phyloP scores from a whole-genome alignment of 2,329 filamentous ascomycete species.

The Botryotinia calthae region DNA sequence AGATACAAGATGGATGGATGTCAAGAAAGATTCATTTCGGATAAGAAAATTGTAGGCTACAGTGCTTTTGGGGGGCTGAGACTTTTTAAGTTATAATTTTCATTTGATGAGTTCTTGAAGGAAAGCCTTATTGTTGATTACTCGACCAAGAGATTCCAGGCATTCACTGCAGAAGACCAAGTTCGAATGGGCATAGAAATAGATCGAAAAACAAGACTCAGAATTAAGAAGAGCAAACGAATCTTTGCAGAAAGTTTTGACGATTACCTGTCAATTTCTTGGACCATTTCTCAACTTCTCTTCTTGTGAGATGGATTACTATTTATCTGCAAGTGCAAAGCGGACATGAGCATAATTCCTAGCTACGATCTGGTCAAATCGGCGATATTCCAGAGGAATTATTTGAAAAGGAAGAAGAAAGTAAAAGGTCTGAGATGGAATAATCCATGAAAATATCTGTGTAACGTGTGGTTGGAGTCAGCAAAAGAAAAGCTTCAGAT shows the following conservation, averaged over 20 bases:
- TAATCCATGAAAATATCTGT: neutral
- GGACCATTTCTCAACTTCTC: neutral
- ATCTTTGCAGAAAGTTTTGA: neutral
- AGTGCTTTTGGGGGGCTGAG: neutral
- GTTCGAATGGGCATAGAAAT: neutral
- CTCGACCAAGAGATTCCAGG: neutral
- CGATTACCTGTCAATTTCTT: neutral
- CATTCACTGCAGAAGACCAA: slow-evolving; percentile 2
- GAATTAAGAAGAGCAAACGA: neutral
- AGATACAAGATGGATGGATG: neutral
- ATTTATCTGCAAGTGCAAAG: neutral
- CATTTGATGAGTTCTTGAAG: neutral
- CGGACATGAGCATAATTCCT: neutral
- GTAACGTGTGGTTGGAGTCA: neutral
- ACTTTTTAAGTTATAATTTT: neutral
- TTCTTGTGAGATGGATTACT: neutral
- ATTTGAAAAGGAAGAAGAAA: neutral
- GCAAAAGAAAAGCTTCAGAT: neutral
- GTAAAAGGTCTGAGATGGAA: neutral
- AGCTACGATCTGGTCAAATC: neutral
- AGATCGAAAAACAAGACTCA: neutral
- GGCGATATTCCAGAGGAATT: neutral
- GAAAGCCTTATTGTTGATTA: neutral
- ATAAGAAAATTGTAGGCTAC: neutral
- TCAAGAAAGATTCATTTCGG: neutral